Base-by-base conservation (phyloP, 2,329 filamentous ascomycete species). In the Thelonectria rubi region DNA sequence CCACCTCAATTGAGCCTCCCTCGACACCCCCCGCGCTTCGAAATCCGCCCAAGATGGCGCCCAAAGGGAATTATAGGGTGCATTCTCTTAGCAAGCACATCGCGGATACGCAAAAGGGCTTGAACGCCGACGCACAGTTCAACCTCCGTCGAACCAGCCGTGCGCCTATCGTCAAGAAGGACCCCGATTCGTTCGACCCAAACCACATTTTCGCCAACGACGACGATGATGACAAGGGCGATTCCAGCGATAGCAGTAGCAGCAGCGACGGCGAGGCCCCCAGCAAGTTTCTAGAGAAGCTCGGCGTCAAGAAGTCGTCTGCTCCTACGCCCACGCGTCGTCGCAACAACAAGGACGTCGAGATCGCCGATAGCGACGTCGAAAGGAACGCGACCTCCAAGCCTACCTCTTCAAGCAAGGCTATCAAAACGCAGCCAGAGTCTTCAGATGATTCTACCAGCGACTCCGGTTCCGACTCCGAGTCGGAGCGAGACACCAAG, bases 281-380 rank as follows among this genome's bases (percentile, higher is more conserved):
- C 40, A 58, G 63, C 17, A 68, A 75, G 39, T 74, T 79, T 32
- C 63, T 78, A 50, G 74, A 72, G 53, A 78, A 77, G 60, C 71
- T 78, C 39, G 56, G 53, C 40, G 61, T 65, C 47, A 46, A 65
- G n/a, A 72, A 71, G 50, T 30, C 62, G 50, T 55, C 55, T 45
- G 53, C 40, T 48, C 52, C 40, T 49, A 62, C 50, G 12, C 48
- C 65, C 53, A 42, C 65, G 47, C 65, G 59, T 37, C 73, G 70
- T 55, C 73, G 70, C 60, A 71, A 65, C 71, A 75, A 75, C 71
- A 75, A 75, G 65, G 62, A 74, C 45, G 75, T 77, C 20, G 78
- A 80, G 63, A 79, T 80, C 60, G 77, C 77, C 69, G 78, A 80
- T 58, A 80, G 78, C 67, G 77, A 80, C 66, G 75, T 67, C 67